Base-by-base conservation (phyloP, 2,329 filamentous ascomycete species). In the Fusarium heterosporum region DNA sequence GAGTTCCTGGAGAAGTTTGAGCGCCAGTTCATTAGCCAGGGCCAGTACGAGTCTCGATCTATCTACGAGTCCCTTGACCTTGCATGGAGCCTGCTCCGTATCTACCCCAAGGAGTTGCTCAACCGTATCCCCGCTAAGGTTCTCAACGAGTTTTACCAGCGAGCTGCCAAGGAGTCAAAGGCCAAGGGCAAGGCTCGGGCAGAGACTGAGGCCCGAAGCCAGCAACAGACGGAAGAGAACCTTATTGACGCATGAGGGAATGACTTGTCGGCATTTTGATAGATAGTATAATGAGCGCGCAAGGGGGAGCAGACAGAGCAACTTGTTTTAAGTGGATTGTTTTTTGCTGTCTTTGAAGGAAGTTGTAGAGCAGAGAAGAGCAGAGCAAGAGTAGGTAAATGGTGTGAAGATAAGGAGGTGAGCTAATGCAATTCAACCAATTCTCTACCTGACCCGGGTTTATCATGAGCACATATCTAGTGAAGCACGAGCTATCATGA, bases 1-100 rank as follows among this genome's bases (percentile, higher is more conserved):
- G 96, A 99, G 80, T 99, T 99, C 85, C 83, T 99, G 73, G 95
- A 98, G 77, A 98, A 98, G 83, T 99, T 99, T 77, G 96, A 99
- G 84, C 90, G 92, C 68, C 93, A 91, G 59, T 99, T 98, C 81
- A 97, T 99, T 79, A 85, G 87, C 67, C 96, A 99, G 81, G 93
- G 92, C 53, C 84, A 93, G 17, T 99, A 99, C 82, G 96, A 99
- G 82, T 90, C 91, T 69, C 91, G 96, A 74, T 90, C 86, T 67
- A 97, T 99, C 76, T 94, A 88, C 80, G 96, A 99, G 80, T 97
- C 93, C 43, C 87, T 99, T 65, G 96, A 99, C 74, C 88, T 97
- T 73, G 96, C 96, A 40, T 99, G 96, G 96, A 95, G 93, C 76
- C 82, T 99, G 79, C 89, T 99, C 71, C 90, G 96, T 71, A 97